phyloP scores from a whole-genome alignment of 805 yeast species.

The Naumovozyma castellii region DNA sequence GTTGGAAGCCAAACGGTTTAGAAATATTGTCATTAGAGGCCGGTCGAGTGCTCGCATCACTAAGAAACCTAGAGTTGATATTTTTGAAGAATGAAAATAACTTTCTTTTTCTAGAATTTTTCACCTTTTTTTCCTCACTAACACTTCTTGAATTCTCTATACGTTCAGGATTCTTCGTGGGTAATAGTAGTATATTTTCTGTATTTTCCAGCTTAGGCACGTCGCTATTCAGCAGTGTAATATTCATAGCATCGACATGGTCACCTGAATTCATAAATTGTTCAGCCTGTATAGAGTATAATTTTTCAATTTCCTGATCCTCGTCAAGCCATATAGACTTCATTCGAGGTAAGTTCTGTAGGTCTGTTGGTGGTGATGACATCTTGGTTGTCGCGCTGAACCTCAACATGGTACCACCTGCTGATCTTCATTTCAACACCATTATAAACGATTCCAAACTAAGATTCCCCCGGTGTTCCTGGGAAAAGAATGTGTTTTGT shows the following conservation, averaged over 20 bases:
- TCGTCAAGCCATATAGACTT: constrained; percentile 37
- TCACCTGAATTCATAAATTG: constrained; percentile 17
- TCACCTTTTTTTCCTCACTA: too few relatives aligned
- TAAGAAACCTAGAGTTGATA: not conserved
- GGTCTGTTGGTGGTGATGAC: too few relatives aligned
- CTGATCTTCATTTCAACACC: too few relatives aligned
- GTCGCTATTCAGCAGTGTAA: constrained; percentile 27
- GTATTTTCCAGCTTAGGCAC: constrained; percentile 25
- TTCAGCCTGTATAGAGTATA: constrained; percentile 25
- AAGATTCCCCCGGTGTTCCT: too few relatives aligned
- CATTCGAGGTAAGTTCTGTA: constrained; percentile 23
- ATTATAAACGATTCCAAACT: too few relatives aligned
- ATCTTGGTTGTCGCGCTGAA: too few relatives aligned
- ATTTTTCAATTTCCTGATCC: constrained; percentile 29
- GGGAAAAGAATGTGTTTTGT: too few relatives aligned
- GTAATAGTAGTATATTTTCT: too few relatives aligned
- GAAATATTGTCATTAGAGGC: not conserved
- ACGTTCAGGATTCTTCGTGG: too few relatives aligned
- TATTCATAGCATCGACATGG: constrained; percentile 20
- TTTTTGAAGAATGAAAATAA: not conserved
- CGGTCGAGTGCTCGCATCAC: too few relatives aligned
- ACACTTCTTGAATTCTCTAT: too few relatives aligned
- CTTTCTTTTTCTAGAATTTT: not conserved
- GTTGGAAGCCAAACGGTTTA: constrained; percentile 7
- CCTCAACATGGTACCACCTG: too few relatives aligned